phyloP scores from a whole-genome alignment of 257 asterid species.

The Nicotiana sylvestris region DNA sequence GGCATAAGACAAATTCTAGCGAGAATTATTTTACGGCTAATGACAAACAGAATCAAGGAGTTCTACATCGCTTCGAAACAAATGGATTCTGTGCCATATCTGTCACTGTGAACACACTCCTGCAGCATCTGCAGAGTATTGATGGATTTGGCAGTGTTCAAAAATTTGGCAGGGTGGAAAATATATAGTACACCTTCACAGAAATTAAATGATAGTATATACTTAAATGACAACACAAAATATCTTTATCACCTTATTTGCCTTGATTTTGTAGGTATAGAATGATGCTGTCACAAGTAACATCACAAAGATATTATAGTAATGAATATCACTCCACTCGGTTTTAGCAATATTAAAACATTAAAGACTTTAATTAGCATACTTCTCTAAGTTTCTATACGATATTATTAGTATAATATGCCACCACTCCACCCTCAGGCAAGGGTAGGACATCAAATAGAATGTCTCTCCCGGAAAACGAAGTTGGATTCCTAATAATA shows the following conservation, averaged over 20 bases:
- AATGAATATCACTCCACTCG: background rate
- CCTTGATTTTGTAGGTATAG: background rate
- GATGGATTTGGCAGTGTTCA: background rate
- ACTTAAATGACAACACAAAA: background rate
- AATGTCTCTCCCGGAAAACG: background rate
- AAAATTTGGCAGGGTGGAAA: background rate
- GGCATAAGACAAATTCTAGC: too few relatives aligned
- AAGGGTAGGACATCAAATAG: background rate
- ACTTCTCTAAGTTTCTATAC: background rate
- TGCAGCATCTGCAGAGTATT: background rate
- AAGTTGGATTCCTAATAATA: background rate
- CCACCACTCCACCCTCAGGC: background rate
- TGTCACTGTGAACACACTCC: background rate
- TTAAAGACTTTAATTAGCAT: background rate
- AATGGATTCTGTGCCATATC: background rate
- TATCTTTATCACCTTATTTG: background rate
- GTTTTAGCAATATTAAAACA: background rate
- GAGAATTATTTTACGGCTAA: background rate
- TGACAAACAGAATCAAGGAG: background rate
- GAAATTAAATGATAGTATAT: background rate
- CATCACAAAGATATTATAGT: background rate
- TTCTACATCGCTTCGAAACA: background rate
- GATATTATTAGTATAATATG: background rate
- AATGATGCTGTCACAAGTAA: background rate
- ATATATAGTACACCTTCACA: background rate